Evolutionary conservation across 352 stramenopile genomes (phyloP).

Genomic region (Phytophthora citrophthora): DNA sequence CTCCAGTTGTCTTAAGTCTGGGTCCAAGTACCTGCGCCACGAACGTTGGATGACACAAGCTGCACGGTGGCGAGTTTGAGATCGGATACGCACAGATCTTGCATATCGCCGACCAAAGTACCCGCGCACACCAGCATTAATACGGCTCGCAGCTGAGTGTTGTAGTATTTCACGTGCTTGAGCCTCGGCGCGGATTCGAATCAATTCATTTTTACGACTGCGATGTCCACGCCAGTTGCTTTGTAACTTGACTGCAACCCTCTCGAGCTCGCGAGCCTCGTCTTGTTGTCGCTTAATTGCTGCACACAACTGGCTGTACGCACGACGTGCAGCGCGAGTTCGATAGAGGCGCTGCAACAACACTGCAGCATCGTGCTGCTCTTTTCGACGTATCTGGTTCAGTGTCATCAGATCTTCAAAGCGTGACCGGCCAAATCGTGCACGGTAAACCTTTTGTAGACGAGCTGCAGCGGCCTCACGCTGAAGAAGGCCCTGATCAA

Average conservation of each 20-base stretch:
- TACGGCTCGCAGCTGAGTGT: conserved; percentile 57
- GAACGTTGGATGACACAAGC: conserved; percentile 59
- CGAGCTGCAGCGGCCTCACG: conserved; percentile 46
- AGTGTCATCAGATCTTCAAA: conserved; percentile 79
- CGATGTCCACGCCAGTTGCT: conserved; percentile 68
- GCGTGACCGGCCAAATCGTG: conserved; percentile 68
- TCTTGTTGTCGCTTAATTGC: conserved; percentile 53
- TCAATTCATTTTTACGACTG: conserved; percentile 42
- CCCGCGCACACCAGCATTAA: conserved; percentile 67
- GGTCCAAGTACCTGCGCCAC: conserved; percentile 55
- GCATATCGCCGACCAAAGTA: conserved; percentile 64
- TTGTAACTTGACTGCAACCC: conserved; percentile 63
- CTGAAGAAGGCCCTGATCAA: conserved; percentile 51
- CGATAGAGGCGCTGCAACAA: conserved; percentile 69
- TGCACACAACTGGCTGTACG: conserved; percentile 55
- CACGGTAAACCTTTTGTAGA: conserved; percentile 65
- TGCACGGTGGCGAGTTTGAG: conserved; percentile 44
- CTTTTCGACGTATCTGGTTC: conserved; percentile 58
- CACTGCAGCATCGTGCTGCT: conserved; percentile 57
- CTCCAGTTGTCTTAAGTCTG: conserved; percentile 46
- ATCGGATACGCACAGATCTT: conserved; percentile 38
- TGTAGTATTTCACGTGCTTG: conserved; percentile 37
- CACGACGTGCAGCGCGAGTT: conserved; percentile 55
- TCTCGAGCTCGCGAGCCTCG: conserved; percentile 38
- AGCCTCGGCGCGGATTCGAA: conserved; percentile 37